These are phyloP conservation scores for Allomyces javanicus DNA, from an alignment of 192 early-diverging fungal species.

Conservation along the genomic window DNA sequence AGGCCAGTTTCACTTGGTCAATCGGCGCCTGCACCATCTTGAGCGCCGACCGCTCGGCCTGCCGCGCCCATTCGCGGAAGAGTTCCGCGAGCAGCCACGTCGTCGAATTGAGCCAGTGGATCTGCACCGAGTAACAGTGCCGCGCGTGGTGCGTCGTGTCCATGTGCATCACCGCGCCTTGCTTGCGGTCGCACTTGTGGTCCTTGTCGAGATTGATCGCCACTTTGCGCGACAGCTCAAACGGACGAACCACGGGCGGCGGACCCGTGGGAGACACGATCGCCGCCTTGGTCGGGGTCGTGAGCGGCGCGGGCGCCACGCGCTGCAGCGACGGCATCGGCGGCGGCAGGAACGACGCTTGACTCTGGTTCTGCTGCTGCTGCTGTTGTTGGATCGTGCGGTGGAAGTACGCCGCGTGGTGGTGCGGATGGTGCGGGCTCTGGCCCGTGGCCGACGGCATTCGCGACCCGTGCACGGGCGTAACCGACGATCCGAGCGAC, in stretches of 20 bases:
- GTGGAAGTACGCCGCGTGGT: too few relatives aligned
- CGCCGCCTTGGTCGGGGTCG: neutral
- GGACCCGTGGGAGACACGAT: neutral
- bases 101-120: slow-evolving; percentile 92
- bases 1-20: slow-evolving; percentile 38
- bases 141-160: slow-evolving; percentile 75
- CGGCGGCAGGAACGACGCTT: neutral
- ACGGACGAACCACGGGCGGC: neutral
- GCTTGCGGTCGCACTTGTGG: slow-evolving; percentile 50
- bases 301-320: neutral
- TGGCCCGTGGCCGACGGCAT: neutral
- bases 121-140: slow-evolving; percentile 77
- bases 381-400: too few relatives aligned
- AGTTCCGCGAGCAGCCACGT: slow-evolving; percentile 71
- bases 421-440: too few relatives aligned
- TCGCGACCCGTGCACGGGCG: neutral
- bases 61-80: slow-evolving; percentile 52
- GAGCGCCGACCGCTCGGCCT: slow-evolving; percentile 69
- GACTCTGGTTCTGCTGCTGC: too few relatives aligned
- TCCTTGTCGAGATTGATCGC: slow-evolving; percentile 71
- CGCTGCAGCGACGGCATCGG: neutral
- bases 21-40: slow-evolving; percentile 76
- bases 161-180: slow-evolving; percentile 70
- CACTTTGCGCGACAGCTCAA: slow-evolving; percentile 43
- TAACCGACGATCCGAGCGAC: neutral